Base-by-base conservation (phyloP, 129 eudicot genomes). In the Smallanthus sonchifolius region DNA sequence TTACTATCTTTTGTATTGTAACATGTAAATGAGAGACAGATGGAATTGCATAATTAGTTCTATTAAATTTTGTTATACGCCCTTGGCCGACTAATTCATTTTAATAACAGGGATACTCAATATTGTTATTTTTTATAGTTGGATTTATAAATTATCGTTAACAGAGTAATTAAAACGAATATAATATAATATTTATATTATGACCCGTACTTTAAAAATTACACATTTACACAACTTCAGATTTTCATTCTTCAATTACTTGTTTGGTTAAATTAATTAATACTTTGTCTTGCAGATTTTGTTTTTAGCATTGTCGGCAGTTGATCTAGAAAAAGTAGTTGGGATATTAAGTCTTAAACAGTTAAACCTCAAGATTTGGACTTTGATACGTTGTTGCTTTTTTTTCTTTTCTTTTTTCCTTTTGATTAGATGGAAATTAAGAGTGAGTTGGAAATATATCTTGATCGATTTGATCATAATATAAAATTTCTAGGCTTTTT, bases 221-320 rank as follows among this genome's bases (percentile, higher is more conserved):
- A 17, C 9, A 52, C 20, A 20, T 10, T 55, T 11, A 4, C 20
- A 3, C 56, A 13, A 15, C 4, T 1, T 52, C 19, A 15, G 13
- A 78, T 76, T 67, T 55, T 40, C 40, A 38, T 39, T 67, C 43
- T 68, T 67, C 24, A 30, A 34, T 43, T 40, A 19, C 52, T 51
- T 67, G n/a, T 24, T 42, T 42, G 49, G 9, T 60, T 42, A 17
- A 6, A 40, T n/a, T 14, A 15, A 57, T 28, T 48, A 4, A 73
- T 30, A n/a, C 43, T 44, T 42, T 10, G 9, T 9, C 60, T 10
- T 32, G 13, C 24, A 28, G 32, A 10, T 44, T 42, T 73, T 43
- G 45, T 73, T 60, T 73, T 44, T 73, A 43, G 47, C 30, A 24
- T 63, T 73, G 77, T 73, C 69, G 60, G 69, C 52, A 15, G 69